phyloP scores from a whole-genome alignment of 768 basidiomycete species.

The Pilatotrama ljubarskyi region DNA sequence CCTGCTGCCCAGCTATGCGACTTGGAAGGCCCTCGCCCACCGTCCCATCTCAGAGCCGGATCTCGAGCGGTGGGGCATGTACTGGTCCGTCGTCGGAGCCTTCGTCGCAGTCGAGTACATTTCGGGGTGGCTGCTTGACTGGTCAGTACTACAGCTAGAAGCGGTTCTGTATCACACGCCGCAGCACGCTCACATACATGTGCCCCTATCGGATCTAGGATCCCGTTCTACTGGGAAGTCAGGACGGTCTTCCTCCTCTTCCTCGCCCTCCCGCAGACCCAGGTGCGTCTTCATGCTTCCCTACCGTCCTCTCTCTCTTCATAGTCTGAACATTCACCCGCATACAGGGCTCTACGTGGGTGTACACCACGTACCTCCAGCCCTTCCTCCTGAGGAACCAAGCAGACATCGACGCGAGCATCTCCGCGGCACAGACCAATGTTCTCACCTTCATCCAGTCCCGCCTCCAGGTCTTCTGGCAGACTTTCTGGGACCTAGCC shows the following conservation, averaged over 20 bases:
- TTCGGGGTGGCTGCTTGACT: conserved; percentile 64
- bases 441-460: conserved; percentile 54
- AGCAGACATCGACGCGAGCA: conserved; percentile 56
- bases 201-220: conserved; percentile 39
- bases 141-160: conserved; percentile 42
- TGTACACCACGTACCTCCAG: conserved; percentile 59
- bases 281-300: conserved; percentile 39
- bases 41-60: conserved; percentile 51
- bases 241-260: conserved; percentile 70
- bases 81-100: conserved; percentile 64
- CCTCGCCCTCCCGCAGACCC: conserved; percentile 66
- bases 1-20: conserved; percentile 60
- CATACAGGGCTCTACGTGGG: conserved; percentile 62
- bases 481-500: conserved; percentile 44
- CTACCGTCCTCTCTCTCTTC: not conserved
- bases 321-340: not conserved
- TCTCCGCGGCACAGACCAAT: conserved; percentile 55
- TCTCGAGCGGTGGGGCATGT: conserved; percentile 57
- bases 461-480: conserved; percentile 50
- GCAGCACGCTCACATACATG: conserved; percentile 8
- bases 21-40: conserved; percentile 65
- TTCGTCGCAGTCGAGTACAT: conserved; percentile 64
- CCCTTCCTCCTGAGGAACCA: conserved; percentile 65
- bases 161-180: not conserved
- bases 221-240: conserved; percentile 77